A percentile compares a stretch with the other conserved stretches of the same genome.
Evolutionary conservation across 1,139 yeast genomes (phyloP).

Genomic region (Protomyces pachydermus): DNA sequence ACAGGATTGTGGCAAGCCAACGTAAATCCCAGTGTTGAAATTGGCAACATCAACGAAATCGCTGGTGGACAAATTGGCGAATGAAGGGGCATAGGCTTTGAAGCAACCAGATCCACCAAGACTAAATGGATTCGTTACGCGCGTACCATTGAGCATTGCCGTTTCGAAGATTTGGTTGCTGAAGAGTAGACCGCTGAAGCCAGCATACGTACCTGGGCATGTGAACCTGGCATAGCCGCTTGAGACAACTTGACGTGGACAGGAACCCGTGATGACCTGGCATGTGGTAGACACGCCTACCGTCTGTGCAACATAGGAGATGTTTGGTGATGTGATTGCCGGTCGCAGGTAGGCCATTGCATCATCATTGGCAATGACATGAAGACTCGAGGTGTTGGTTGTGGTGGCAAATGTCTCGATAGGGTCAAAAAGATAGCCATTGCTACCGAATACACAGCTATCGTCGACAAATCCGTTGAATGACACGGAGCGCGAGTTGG

Average conservation of each 20-base stretch:
- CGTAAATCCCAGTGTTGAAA: slow-evolving; percentile 7
- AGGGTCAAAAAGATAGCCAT: neutral
- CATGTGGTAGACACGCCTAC: neutral
- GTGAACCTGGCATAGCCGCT: slow-evolving; percentile 3
- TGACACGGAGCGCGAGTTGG: neutral
- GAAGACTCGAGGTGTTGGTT: neutral
- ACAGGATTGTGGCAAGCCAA: slow-evolving; percentile 3
- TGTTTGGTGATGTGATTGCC: neutral
- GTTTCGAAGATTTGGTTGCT: slow-evolving; percentile 1
- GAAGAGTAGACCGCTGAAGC: neutral
- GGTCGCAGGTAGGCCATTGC: neutral
- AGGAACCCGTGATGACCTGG: neutral
- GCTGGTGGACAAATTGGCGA: neutral
- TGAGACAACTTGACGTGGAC: neutral
- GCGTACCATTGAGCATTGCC: neutral
- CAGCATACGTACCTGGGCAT: neutral
- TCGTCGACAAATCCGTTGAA: neutral
- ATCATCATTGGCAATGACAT: neutral
- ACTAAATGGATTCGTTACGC: neutral
- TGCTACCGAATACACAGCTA: neutral
- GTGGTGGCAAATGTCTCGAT: slow-evolving; percentile 9
- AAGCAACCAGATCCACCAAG: slow-evolving; percentile 11
- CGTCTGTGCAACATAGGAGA: neutral
- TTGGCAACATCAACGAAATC: slow-evolving; percentile 2
- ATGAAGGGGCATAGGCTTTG: slow-evolving; percentile 2